Base-by-base conservation (phyloP, 345 rosid genomes). In the Citrus hindsii region DNA sequence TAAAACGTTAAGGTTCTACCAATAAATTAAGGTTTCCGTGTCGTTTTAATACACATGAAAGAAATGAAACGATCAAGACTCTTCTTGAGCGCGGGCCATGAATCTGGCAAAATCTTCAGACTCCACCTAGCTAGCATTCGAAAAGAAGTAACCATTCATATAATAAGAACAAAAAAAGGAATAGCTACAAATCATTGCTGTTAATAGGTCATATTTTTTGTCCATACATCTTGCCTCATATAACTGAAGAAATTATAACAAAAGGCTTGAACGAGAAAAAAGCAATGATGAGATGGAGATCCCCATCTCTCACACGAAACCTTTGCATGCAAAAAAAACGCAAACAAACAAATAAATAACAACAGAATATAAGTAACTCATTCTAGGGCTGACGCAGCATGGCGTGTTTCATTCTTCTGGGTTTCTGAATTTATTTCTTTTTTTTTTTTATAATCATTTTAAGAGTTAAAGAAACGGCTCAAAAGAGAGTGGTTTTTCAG, bases 41-140 rank as follows among this genome's bases (percentile, higher is more conserved):
- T 53, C 22, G 7, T 18, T 53, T 18, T 53, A 2, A 0, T 53
- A 53, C 2, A 4, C 6, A 32, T 30, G 6, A 30, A 48, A 73
- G 75, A 53, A 73, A 62, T 53, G 35, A 18, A 63, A 9, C 14
- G 1, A 27, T 21, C 81, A 14, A 58, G 60, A 75, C 21, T 24
- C 65, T 33, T n/a, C 38, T 35, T 72, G 51, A 61, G 5, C 72
- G 37, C 55, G 60, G 28, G 78, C 76, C 76, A 76, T 38, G 62
- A 76, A 77, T 78, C 76, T 82, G 84, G 60, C 79, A 38, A 28
- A 6, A 68, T 37, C 76, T 61, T 18, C 9, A 2, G 9, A 63
- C 13, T 75, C 79, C 79, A 79, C 82, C 82, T 78, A 30, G 71
- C 78, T 71, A 28, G 48, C 76, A 64, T 64, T 75, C 69, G 24